phyloP scores from a whole-genome alignment of 495 filamentous ascomycete species.

The Bryoglossum gracile region DNA sequence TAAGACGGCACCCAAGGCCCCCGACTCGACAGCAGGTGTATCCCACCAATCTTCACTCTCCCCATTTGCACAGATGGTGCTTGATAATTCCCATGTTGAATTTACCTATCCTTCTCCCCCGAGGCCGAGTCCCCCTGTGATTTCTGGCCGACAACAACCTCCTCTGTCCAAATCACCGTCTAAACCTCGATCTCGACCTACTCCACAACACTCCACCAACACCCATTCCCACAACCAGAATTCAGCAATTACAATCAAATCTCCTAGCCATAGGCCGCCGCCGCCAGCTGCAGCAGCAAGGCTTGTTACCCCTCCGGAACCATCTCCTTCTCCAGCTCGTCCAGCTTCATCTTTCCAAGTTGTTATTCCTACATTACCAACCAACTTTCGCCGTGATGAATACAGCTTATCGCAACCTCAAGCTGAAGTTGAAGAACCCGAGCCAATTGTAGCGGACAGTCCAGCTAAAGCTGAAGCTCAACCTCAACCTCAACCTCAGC shows the following conservation, averaged over 20 bases:
- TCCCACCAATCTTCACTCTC: conserved; percentile 12
- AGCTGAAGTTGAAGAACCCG: too few relatives aligned
- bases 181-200: conserved; percentile 19
- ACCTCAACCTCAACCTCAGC: background rate
- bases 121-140: conserved; percentile 12
- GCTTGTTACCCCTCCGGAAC: conserved; percentile 6
- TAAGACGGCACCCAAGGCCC: conserved; percentile 39
- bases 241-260: conserved; percentile 27
- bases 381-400: conserved; percentile 9
- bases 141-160: too few relatives aligned
- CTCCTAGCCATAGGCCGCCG: background rate
- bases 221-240: conserved; percentile 25
- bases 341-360: conserved; percentile 11
- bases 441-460: too few relatives aligned
- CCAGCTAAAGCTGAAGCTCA: too few relatives aligned
- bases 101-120: conserved; percentile 20
- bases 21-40: background rate
- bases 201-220: conserved; percentile 16
- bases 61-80: conserved; percentile 22
- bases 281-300: background rate
- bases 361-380: conserved; percentile 16
- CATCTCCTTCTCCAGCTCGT: conserved; percentile 7
- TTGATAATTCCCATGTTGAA: conserved; percentile 17
- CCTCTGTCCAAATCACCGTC: conserved; percentile 23
- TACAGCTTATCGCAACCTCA: conserved; percentile 12